These are phyloP conservation scores for Populus simonii DNA, from an alignment of 345 rosid species.

Conservation along the genomic window DNA sequence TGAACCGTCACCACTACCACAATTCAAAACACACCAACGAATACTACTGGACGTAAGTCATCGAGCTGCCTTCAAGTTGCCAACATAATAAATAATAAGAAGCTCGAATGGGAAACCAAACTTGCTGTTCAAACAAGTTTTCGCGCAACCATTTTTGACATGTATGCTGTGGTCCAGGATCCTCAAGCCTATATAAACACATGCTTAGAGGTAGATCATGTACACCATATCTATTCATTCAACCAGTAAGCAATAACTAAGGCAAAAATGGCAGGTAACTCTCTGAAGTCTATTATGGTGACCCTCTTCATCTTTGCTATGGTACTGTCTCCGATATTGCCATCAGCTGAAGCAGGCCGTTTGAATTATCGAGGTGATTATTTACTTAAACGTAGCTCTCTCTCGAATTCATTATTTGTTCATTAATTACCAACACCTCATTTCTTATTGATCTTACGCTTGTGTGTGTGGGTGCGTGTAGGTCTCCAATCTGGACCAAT, in stretches of 20 bases:
- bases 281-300: conserved; percentile 1
- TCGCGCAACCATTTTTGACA: background rate
- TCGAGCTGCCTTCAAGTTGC: background rate
- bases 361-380: background rate
- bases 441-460: background rate
- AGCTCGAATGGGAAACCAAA: background rate
- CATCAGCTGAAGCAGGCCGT: conserved; percentile 3
- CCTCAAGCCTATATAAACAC: background rate
- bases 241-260: background rate
- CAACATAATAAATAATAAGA: no score
- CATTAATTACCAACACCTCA: background rate
- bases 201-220: background rate
- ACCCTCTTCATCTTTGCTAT: conserved; percentile 9
- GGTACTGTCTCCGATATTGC: conserved; percentile 5
- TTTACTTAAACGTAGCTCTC: background rate
- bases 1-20: no score
- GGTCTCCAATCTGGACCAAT: background rate
- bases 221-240: background rate
- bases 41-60: no score
- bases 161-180: background rate
- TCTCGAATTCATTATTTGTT: background rate
- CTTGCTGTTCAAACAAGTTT: background rate
- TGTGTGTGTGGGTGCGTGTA: background rate
- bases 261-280: background rate
- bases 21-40: no score